Evolutionary conservation across 441 rosid species (phyloP).

Genomic region (Adansonia rubrostipa): DNA sequence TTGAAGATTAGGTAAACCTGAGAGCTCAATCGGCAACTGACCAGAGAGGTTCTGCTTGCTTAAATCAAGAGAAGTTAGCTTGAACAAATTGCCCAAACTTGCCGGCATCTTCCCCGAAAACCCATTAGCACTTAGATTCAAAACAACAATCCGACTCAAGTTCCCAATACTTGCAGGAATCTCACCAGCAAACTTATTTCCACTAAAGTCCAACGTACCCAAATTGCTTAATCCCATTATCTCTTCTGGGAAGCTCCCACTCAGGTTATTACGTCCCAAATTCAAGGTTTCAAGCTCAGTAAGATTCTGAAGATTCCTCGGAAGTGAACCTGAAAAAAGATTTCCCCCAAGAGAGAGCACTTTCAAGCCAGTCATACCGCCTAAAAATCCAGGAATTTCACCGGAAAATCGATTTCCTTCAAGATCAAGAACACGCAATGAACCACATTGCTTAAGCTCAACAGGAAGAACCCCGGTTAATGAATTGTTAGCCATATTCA

Average conservation of each 20-base stretch:
- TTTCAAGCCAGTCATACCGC: slow-evolving; percentile 60
- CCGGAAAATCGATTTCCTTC: slow-evolving; percentile 70
- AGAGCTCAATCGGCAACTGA: slow-evolving; percentile 72
- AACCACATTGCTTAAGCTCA: slow-evolving; percentile 68
- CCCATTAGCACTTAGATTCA: slow-evolving; percentile 74
- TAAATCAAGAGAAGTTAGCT: slow-evolving; percentile 72
- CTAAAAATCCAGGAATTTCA: slow-evolving; percentile 63
- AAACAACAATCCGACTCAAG: slow-evolving; percentile 51
- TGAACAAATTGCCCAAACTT: slow-evolving; percentile 67
- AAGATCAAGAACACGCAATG: slow-evolving; percentile 61
- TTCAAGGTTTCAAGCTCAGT: slow-evolving; percentile 53
- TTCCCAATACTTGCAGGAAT: slow-evolving; percentile 70
- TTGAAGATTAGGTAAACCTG: slow-evolving; percentile 82
- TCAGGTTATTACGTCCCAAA: slow-evolving; percentile 59
- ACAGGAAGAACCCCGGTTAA: slow-evolving; percentile 60
- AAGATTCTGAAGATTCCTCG: slow-evolving; percentile 54
- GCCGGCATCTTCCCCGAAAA: slow-evolving; percentile 74
- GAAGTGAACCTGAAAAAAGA: slow-evolving; percentile 64
- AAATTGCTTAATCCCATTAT: slow-evolving; percentile 59
- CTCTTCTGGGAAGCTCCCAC: slow-evolving; percentile 71
- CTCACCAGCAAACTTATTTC: slow-evolving; percentile 67
- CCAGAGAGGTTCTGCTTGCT: slow-evolving; percentile 88
- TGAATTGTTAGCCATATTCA: slow-evolving; percentile 73
- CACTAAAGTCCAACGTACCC: slow-evolving; percentile 71
- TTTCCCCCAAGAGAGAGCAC: slow-evolving; percentile 66